A percentile compares a stretch with the other conserved stretches of the same genome.
Conservation (phyloP, 2,329 filamentous ascomycete species). For the Fusarium dimerum region DNA sequence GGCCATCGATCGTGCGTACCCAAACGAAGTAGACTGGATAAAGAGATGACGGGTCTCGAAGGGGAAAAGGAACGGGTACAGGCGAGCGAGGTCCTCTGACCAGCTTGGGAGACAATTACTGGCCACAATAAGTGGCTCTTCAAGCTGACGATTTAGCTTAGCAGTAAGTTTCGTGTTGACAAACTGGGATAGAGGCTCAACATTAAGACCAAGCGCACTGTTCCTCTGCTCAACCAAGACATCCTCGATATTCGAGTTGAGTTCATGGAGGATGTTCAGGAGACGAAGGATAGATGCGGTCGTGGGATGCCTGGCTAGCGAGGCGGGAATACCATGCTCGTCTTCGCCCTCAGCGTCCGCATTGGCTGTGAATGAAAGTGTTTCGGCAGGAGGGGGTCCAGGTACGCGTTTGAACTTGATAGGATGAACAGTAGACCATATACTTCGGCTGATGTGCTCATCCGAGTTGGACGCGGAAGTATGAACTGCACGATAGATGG, state of each 20-base stretch:
- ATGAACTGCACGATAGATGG: slow-evolving; percentile 92
- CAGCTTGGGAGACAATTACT: slow-evolving; percentile 94
- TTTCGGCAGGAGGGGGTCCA: slow-evolving; percentile 77
- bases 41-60: slow-evolving; percentile 98
- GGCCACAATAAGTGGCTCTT: slow-evolving; percentile 94
- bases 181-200: slow-evolving; percentile 87
- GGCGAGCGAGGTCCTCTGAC: slow-evolving; percentile 90
- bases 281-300: slow-evolving; percentile 86
- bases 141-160: slow-evolving; percentile 93
- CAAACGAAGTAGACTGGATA: slow-evolving; percentile 96
- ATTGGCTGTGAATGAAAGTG: slow-evolving; percentile 57
- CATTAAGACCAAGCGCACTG: slow-evolving; percentile 67
- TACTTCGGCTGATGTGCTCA: slow-evolving; percentile 70
- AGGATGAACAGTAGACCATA: slow-evolving; percentile 88
- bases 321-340: slow-evolving; percentile 68
- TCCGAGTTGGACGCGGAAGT: slow-evolving; percentile 53
- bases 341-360: slow-evolving; percentile 54
- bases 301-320: slow-evolving; percentile 78
- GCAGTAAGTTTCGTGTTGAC: slow-evolving; percentile 98
- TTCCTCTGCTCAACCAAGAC: slow-evolving; percentile 75
- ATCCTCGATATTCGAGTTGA: slow-evolving; percentile 93
- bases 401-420: slow-evolving; percentile 88
- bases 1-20: slow-evolving; percentile 95
- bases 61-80: slow-evolving; percentile 96
- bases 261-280: slow-evolving; percentile 84